These are phyloP conservation scores for Anethum foeniculum DNA, from an alignment of 140 eudicot species.

Conservation along the genomic window DNA sequence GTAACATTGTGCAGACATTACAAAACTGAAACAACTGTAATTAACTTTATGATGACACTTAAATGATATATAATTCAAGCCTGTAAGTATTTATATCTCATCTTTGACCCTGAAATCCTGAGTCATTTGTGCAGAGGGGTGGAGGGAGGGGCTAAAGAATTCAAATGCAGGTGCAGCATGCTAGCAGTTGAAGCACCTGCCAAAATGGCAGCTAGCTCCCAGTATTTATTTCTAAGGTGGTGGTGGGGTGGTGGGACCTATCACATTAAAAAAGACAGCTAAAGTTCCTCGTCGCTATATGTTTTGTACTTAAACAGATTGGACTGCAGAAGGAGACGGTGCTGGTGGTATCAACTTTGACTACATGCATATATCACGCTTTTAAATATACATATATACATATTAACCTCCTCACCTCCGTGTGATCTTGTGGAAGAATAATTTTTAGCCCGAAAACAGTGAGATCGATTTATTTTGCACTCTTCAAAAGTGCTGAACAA, in stretches of 20 bases:
- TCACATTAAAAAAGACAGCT: not conserved
- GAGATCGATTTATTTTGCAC: too few relatives aligned
- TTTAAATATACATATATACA: too few relatives aligned
- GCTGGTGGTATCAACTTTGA: not conserved
- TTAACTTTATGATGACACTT: not conserved
- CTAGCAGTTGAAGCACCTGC: slow-evolving; percentile 4
- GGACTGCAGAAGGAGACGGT: slow-evolving; percentile 5
- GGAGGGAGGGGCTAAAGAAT: not conserved
- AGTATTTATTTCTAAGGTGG: not conserved
- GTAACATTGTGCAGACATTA: not conserved
- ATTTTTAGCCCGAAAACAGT: too few relatives aligned
- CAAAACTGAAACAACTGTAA: not conserved
- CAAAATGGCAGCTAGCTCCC: slow-evolving; percentile 6
- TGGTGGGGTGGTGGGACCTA: not conserved
- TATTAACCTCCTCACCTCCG: too few relatives aligned
- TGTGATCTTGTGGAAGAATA: too few relatives aligned
- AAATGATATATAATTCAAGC: not conserved
- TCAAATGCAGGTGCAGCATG: slow-evolving; percentile 7
- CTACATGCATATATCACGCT: slow-evolving; percentile 6
- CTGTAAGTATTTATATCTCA: not conserved
- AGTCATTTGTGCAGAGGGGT: not conserved
- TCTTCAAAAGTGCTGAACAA: too few relatives aligned
- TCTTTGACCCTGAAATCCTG: slow-evolving; percentile 3
- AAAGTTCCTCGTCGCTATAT: slow-evolving; percentile 8
- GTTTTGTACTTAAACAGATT: slow-evolving; percentile 6